Base-by-base conservation (phyloP, 495 filamentous ascomycete genomes). In the Aspergillus ostianus region DNA sequence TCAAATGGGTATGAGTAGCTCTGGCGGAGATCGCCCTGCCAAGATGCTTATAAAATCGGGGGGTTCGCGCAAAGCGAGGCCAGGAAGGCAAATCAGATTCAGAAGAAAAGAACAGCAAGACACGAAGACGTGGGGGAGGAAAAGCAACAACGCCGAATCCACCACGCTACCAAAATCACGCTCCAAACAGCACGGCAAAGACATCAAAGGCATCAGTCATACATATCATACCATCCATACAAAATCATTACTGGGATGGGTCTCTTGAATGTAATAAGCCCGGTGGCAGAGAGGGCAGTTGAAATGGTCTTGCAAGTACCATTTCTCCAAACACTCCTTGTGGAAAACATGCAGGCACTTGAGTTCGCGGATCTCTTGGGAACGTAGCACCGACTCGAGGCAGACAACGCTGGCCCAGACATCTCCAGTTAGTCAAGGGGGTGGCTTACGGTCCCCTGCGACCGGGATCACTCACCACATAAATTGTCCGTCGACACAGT, bases 321-420 rank as follows among this genome's bases (percentile, higher is more conserved):
- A 80, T 51, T 72, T 76, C 49, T 80, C 77, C 20, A 80, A 61
- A 53, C 77, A 79, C 53, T 78, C 75, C 17, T 72, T 70, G 52
- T 80, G 77, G 53, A 80, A 80, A 15, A 80, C 76, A 53, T 80
- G 77, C 51, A 76, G 63, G 51, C 77, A 80, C 50, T 71, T 73
- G 52, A 80, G 51, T 48, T 80, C 74, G 10, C 73, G 70, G 50
- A 80, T 77, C 50, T 77, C 72, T 44, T 80, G 70, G 2, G 66
- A 62, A 27, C 66, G 73, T 15, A 67, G 62, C 18, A 80, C 77
- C 41, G 73, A 67, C 13, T 80, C 77, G 19, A 80, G 65, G 50
- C 77, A 80, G 23, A 80, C 70, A 1, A 72, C 76, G 58, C 77
- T 80, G 55, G 17, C 9, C 12, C 9, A 44, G 30, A 20, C 1